These are phyloP conservation scores for Trichoderma sp. DNA, from an alignment of 2,329 filamentous ascomycete genomes.

Conservation along the genomic window DNA sequence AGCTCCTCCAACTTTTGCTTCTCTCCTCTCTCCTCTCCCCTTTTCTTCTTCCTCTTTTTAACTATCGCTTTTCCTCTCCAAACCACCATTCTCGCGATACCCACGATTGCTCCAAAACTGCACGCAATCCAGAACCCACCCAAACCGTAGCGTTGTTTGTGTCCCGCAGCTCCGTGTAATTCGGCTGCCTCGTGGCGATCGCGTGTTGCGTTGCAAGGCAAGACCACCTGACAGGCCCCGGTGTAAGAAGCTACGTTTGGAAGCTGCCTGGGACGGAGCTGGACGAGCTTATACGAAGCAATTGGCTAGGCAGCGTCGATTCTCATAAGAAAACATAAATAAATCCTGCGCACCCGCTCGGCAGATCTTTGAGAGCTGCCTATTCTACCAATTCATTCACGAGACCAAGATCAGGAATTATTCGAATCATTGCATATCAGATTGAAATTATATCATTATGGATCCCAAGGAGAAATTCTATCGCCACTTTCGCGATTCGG, in stretches of 20 bases:
- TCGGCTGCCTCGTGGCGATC: slow-evolving; percentile 6
- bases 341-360: background rate
- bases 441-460: slow-evolving; percentile 34
- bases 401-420: background rate
- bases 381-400: background rate
- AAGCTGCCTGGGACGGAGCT: slow-evolving; percentile 9
- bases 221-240: slow-evolving; percentile 9
- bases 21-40: background rate
- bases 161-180: slow-evolving; percentile 3
- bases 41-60: background rate
- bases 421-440: background rate
- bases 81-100: background rate
- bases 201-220: slow-evolving; percentile 16
- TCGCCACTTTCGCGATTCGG: slow-evolving; percentile 77
- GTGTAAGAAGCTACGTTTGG: slow-evolving; percentile 6
- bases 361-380: background rate
- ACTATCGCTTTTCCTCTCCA: background rate
- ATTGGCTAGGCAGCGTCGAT: slow-evolving; percentile 13
- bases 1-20: slow-evolving; percentile 11
- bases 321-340: background rate
- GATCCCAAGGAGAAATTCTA: slow-evolving; percentile 77
- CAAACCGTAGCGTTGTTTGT: background rate
- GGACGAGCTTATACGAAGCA: background rate
- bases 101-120: background rate
- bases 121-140: background rate